Evolutionary conservation across 2,329 filamentous ascomycete genomes (phyloP).

Genomic region (Penicillium occitanis): DNA sequence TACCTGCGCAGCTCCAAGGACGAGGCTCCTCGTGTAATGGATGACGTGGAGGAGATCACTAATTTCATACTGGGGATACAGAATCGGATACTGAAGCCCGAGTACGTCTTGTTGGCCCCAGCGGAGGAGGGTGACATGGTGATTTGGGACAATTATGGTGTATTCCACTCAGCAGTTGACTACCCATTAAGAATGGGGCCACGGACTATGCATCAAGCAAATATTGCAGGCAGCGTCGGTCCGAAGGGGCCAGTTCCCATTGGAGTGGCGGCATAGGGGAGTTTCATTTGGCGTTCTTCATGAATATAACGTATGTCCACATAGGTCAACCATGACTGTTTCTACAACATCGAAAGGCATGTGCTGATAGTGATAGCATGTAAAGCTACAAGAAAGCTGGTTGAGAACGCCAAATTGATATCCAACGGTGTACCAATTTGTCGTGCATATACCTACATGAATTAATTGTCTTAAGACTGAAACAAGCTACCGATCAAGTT

Average conservation of each 20-base stretch:
- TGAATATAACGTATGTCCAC: background rate
- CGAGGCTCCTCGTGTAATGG: conserved; percentile 1
- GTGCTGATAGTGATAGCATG: background rate
- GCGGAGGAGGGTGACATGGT: conserved; percentile 48
- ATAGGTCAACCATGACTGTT: background rate
- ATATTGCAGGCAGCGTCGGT: conserved; percentile 40
- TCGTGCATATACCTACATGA: background rate
- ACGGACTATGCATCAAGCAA: conserved; percentile 51
- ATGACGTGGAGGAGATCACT: conserved; percentile 14
- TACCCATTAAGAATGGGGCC: conserved; percentile 42
- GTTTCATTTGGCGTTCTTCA: background rate
- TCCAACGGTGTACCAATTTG: background rate
- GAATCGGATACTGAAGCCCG: conserved; percentile 31
- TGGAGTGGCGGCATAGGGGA: background rate
- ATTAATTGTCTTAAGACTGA: background rate
- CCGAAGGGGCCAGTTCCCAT: conserved; percentile 30
- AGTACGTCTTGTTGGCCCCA: conserved; percentile 43
- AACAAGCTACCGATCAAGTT: background rate
- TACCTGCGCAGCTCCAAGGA: conserved; percentile 7
- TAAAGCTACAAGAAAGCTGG: background rate
- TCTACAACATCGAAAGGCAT: background rate
- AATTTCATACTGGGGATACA: conserved; percentile 13
- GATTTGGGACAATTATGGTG: conserved; percentile 48
- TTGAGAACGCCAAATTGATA: background rate
- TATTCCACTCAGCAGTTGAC: conserved; percentile 48